Conservation (phyloP, 192 early-diverging fungal species). For the Nowakowskiella sp. region DNA sequence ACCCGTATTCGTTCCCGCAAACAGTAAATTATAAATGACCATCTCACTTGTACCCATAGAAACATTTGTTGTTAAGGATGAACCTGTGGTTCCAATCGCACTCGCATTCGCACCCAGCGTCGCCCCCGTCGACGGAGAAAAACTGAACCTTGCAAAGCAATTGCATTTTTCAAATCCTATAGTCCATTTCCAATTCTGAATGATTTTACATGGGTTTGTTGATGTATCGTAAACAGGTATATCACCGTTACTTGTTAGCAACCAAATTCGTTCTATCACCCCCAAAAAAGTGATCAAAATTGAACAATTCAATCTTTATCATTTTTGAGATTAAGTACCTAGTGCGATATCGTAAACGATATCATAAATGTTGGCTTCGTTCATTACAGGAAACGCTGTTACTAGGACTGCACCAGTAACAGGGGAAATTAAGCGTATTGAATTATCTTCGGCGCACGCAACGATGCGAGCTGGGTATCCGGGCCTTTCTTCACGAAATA, state of each 20-base stretch:
- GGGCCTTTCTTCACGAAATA: constrained; percentile 11
- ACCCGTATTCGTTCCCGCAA: constrained; percentile 41
- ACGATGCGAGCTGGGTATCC: constrained; percentile 28
- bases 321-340: constrained; percentile 11
- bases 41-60: too few relatives aligned
- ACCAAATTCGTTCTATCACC: constrained; percentile 29
- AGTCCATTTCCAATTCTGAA: constrained; percentile 28
- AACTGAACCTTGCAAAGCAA: neutral
- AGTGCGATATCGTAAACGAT: constrained; percentile 31
- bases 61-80: too few relatives aligned
- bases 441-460: constrained; percentile 28
- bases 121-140: constrained; percentile 4
- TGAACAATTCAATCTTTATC: neutral
- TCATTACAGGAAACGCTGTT: constrained; percentile 39
- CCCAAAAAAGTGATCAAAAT: neutral
- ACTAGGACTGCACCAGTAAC: constrained; percentile 35
- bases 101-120: neutral
- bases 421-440: constrained; percentile 34
- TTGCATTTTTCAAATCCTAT: constrained; percentile 3
- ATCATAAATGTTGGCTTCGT: constrained; percentile 16
- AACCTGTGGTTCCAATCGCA: too few relatives aligned
- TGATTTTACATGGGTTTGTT: constrained; percentile 33
- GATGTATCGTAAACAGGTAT: constrained; percentile 29
- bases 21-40: too few relatives aligned
- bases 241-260: constrained; percentile 29